These are phyloP conservation scores for Umbilicaria muhlenbergii DNA, from an alignment of 495 filamentous ascomycete genomes.

Conservation along the genomic window DNA sequence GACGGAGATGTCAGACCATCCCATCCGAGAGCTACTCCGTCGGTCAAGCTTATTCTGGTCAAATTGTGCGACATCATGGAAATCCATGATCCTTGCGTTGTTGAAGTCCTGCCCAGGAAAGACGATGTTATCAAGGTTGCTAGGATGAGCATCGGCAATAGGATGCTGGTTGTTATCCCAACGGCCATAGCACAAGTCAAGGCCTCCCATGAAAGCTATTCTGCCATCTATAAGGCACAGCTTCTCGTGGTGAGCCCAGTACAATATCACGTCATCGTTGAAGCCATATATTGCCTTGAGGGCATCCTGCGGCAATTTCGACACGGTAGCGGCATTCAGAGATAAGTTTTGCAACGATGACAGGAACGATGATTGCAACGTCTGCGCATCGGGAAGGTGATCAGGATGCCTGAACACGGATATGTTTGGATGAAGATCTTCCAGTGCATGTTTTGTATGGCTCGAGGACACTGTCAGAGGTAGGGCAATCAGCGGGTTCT, in stretches of 20 bases:
- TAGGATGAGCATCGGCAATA: constrained; percentile 74
- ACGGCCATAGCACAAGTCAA: constrained; percentile 46
- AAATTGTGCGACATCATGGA: constrained; percentile 70
- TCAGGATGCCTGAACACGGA: constrained; percentile 86
- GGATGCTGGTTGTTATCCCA: constrained; percentile 59
- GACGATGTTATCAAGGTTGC: constrained; percentile 53
- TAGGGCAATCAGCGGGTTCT: constrained; percentile 26
- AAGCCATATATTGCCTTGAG: constrained; percentile 68
- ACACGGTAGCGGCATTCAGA: constrained; percentile 31
- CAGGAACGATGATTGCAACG: constrained; percentile 32
- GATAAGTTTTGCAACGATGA: constrained; percentile 35
- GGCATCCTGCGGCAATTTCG: constrained; percentile 47
- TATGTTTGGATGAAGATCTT: constrained; percentile 73
- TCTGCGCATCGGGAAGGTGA: constrained; percentile 59
- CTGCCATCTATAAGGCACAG: constrained; percentile 67
- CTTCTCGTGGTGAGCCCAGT: constrained; percentile 96
- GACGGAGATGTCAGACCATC: constrained; percentile 64
- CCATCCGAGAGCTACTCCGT: constrained; percentile 70
- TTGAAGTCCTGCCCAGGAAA: constrained; percentile 95
- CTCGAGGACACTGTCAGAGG: constrained; percentile 52
- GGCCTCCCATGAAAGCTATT: constrained; percentile 76
- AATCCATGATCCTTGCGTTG: constrained; percentile 78
- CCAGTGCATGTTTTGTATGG: constrained; percentile 75
- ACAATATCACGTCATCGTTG: constrained; percentile 66
- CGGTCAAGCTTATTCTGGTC: constrained; percentile 79